phyloP scores from a whole-genome alignment of 345 rosid genomes.

The Camelina sativa region DNA sequence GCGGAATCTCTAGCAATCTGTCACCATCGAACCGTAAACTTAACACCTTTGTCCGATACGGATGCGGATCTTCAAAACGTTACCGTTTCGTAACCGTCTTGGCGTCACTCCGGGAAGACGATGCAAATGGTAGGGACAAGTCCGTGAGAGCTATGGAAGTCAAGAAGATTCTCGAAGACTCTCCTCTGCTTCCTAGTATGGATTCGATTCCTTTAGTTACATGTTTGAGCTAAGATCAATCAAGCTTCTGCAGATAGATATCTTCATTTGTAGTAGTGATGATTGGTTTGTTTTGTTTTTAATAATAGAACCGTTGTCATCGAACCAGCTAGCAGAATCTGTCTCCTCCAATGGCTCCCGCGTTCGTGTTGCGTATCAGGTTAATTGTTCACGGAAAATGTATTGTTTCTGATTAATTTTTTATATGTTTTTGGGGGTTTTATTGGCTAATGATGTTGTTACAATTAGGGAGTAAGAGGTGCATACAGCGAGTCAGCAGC shows the following conservation, averaged over 20 bases:
- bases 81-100: conserved; percentile 33
- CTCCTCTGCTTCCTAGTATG: conserved; percentile 73
- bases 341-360: conserved; percentile 68
- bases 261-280: conserved; percentile 1
- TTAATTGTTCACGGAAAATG: conserved; percentile 20
- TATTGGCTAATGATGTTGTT: conserved; percentile 15
- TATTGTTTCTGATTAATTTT: neutral
- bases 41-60: conserved; percentile 11
- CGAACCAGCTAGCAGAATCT: conserved; percentile 52
- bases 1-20: conserved; percentile 39
- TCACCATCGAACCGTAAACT: conserved; percentile 40
- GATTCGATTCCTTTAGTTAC: neutral
- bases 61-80: conserved; percentile 34
- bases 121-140: conserved; percentile 31
- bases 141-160: conserved; percentile 49
- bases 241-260: neutral
- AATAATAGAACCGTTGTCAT: conserved; percentile 76
- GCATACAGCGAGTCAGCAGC: conserved; percentile 98
- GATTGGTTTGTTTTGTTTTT: neutral
- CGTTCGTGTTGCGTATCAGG: conserved; percentile 98
- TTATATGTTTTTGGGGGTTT: neutral
- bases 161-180: conserved; percentile 46
- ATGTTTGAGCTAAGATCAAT: conserved; percentile 1
- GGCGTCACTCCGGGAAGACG: conserved; percentile 46
- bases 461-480: conserved; percentile 76